These are phyloP conservation scores for Fusarium mundagurra DNA, from an alignment of 2,329 filamentous ascomycete species.

Conservation along the genomic window DNA sequence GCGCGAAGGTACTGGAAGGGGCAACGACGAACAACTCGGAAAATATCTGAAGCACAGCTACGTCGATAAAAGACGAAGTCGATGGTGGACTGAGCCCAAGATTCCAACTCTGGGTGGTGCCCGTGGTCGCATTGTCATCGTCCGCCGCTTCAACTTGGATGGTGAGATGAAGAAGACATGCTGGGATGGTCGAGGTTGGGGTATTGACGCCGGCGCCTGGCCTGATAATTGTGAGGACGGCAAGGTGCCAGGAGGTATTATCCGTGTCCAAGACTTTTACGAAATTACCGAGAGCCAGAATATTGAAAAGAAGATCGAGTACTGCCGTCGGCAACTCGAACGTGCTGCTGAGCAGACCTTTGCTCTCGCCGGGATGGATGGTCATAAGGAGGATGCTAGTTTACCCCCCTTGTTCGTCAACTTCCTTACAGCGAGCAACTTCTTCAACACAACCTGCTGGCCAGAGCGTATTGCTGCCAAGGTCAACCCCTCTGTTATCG, in stretches of 20 bases:
- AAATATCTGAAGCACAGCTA: constrained; percentile 80
- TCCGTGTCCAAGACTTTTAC: constrained; percentile 95
- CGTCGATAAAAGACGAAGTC: constrained; percentile 61
- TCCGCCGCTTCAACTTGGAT: constrained; percentile 81
- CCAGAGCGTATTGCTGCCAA: constrained; percentile 89
- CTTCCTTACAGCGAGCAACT: constrained; percentile 91
- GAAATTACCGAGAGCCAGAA: constrained; percentile 79
- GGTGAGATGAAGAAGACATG: constrained; percentile 59
- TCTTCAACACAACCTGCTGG: constrained; percentile 93
- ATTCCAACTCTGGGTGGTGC: constrained; percentile 83
- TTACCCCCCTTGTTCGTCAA: constrained; percentile 82
- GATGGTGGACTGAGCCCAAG: constrained; percentile 82
- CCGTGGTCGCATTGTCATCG: constrained; percentile 83
- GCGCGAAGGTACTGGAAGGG: constrained; percentile 84
- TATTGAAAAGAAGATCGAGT: constrained; percentile 83
- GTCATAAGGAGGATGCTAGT: constrained; percentile 42
- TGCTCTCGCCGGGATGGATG: constrained; percentile 52
- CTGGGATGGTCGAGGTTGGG: constrained; percentile 63
- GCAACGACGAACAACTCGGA: constrained; percentile 81
- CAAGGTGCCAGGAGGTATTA: constrained; percentile 72
- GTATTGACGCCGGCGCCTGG: constrained; percentile 75
- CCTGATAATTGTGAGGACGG: constrained; percentile 89
- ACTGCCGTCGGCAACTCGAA: constrained; percentile 78
- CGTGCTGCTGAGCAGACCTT: constrained; percentile 68
- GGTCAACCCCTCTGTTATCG: constrained; percentile 80